Conservation (phyloP, 176 grass and related monocot genomes). For the Oryza australiensis region DNA sequence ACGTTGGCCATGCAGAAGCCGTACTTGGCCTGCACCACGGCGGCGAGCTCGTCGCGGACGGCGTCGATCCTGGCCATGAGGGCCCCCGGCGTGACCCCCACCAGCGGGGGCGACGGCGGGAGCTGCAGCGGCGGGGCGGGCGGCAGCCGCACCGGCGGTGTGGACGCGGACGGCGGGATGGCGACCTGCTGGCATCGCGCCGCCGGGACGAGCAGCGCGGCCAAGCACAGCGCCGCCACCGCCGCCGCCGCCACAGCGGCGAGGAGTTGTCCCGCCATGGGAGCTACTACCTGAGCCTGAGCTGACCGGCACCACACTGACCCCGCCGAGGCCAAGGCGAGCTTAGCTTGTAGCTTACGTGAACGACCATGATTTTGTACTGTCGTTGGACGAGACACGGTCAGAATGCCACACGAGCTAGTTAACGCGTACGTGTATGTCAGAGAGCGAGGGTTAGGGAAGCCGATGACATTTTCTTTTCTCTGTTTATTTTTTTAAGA, state of each 20-base stretch:
- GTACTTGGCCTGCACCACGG: slow-evolving; percentile 33
- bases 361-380: neutral
- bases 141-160: too few relatives aligned
- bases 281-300: too few relatives aligned
- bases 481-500: neutral
- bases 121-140: too few relatives aligned
- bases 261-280: neutral
- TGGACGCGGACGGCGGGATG: neutral
- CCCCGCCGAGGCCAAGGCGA: neutral
- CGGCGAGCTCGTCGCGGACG: slow-evolving; percentile 25
- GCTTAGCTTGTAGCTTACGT: neutral
- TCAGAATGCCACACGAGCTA: neutral
- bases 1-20: slow-evolving; percentile 48
- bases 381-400: neutral
- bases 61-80: neutral
- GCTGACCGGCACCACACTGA: neutral
- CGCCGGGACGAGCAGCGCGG: neutral
- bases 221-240: neutral
- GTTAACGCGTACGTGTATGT: neutral
- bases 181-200: neutral
- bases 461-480: neutral
- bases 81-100: neutral
- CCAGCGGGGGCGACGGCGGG: neutral
- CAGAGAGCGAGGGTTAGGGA: neutral
- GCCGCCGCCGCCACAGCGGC: neutral